phyloP scores from a whole-genome alignment of 2,329 filamentous ascomycete species.

The Neonectria neomacrospora region DNA sequence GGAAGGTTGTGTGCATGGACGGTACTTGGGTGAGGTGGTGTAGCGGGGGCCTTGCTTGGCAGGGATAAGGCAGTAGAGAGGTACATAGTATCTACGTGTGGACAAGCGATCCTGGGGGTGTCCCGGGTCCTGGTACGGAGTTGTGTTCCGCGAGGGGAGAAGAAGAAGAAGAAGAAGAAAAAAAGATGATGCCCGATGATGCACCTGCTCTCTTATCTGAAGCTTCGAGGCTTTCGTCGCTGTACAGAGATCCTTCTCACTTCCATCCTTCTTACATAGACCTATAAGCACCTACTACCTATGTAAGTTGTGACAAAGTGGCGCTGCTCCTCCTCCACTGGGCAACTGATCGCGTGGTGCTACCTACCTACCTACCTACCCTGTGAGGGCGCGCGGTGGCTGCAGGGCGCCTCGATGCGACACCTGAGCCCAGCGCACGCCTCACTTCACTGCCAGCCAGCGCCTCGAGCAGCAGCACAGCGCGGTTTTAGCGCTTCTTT shows the following conservation, averaged over 20 bases:
- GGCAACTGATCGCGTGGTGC: slow-evolving; percentile 45
- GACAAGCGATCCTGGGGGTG: neutral
- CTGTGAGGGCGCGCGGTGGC: slow-evolving; percentile 1
- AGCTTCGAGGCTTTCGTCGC: too few relatives aligned
- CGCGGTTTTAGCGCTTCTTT: neutral
- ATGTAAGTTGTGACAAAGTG: too few relatives aligned
- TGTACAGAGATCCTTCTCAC: neutral
- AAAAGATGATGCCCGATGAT: neutral
- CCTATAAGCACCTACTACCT: too few relatives aligned
- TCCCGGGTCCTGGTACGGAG: neutral
- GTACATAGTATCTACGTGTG: too few relatives aligned
- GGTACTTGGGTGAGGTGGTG: too few relatives aligned
- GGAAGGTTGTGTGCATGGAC: too few relatives aligned
- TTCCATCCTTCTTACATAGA: neutral
- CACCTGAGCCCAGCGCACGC: slow-evolving; percentile 4
- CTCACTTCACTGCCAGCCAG: neutral
- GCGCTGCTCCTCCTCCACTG: slow-evolving; percentile 29
- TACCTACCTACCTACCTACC: neutral
- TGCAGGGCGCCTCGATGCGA: slow-evolving; percentile 12
- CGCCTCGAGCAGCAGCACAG: slow-evolving; percentile 1
- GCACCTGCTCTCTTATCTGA: too few relatives aligned
- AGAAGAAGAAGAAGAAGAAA: neutral
- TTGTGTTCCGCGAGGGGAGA: neutral
- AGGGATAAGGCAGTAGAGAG: slow-evolving; percentile 1
- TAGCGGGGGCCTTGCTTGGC: neutral